Conservation (phyloP, 805 yeast species). For the Scheffersomyces spartinae region DNA sequence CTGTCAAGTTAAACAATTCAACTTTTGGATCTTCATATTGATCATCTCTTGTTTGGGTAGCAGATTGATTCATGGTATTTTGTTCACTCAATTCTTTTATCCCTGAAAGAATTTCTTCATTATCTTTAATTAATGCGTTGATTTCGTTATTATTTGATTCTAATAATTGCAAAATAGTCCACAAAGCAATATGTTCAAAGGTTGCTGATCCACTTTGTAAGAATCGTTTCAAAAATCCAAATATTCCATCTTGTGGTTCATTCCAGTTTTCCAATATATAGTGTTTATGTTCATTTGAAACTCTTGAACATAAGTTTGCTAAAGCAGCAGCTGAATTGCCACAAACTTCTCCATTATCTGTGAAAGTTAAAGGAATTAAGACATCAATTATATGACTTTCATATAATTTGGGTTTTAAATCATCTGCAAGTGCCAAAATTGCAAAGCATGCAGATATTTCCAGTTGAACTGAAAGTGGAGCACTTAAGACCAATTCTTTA, state of each 20-base stretch:
- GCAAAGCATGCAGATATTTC: conserved; percentile 97
- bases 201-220: conserved; percentile 79
- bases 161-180: conserved; percentile 89
- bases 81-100: conserved; percentile 29
- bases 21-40: conserved; percentile 50
- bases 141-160: conserved; percentile 72
- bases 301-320: conserved; percentile 89
- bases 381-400: conserved; percentile 80
- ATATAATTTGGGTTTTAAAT: conserved; percentile 73
- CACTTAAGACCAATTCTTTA: conserved; percentile 70
- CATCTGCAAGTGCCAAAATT: conserved; percentile 91
- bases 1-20: conserved; percentile 55
- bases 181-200: conserved; percentile 93
- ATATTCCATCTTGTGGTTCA: conserved; percentile 72
- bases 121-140: conserved; percentile 41
- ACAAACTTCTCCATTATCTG: conserved; percentile 86
- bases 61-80: conserved; percentile 10
- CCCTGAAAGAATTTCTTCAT: conserved; percentile 40
- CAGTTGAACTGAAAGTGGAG: conserved; percentile 88
- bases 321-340: conserved; percentile 98
- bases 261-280: conserved; percentile 73
- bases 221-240: conserved; percentile 72
- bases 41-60: conserved; percentile 18
- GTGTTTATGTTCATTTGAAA: conserved; percentile 57
- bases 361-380: conserved; percentile 80